Evolutionary conservation across 129 eudicot species (phyloP), one percentile per base, ranked within the genome.

Genomic region (Artemisia annua): DNA sequence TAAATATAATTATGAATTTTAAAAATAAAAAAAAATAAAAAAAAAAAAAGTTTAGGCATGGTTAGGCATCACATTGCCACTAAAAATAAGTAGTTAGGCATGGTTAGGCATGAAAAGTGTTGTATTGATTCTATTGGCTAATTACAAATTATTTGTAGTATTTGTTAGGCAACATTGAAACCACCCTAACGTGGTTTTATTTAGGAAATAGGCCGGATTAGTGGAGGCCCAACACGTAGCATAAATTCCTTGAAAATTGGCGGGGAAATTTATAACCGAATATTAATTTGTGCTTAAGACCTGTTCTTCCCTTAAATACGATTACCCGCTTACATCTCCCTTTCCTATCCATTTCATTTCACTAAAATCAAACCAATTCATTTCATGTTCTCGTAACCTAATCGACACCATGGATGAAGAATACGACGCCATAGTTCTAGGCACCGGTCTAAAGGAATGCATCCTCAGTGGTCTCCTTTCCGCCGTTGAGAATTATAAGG

Each of bases 361-460:
- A 18, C 22, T 6, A 57, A 19, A 19, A 8, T 7, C 30, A 16
- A 0, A 13, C 30, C 50, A 63, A 8, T 63, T 39, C 8, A 63
- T 63, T 39, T 57, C 70, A 67, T 82, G 63, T 50, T 62, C 62
- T 70, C 39, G 35, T 71, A 71, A 57, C 75, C 79, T 67, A 35
- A 67, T 71, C 50, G 26, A 11, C n/a, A 4, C 77, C 50, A 86
- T 86, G 90, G 90, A 86, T 86, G 90, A 82, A 76, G 90, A 86
- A 59, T 86, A 86, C 72, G 90, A 86, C 71, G 87, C 82, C 16
- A 82, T 86, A 48, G 90, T 85, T 67, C 85, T 85, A 0, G 90
- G 90, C 19, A 85, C 87, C n/a, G 90, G 90, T 66, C 90, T 85
- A 71, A 85, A 85, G 83, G 90, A 85, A 82, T 85, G 90, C 87